Conservation (phyloP, 192 early-diverging fungal species). For the Backusella morwellensis region DNA sequence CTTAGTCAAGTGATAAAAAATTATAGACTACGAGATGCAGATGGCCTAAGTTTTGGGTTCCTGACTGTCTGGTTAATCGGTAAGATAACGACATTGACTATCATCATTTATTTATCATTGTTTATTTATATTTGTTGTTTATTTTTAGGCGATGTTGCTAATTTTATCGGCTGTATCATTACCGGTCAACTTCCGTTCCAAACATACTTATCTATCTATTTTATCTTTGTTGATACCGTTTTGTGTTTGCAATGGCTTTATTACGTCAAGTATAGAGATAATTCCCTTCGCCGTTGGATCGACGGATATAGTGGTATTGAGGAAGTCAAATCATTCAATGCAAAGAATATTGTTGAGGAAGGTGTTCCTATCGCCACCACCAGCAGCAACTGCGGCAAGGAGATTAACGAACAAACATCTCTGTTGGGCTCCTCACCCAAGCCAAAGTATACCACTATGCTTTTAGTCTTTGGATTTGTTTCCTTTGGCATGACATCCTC, state of each 20-base stretch:
- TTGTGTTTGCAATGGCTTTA: slow-evolving; percentile 30
- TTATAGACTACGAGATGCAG: slow-evolving; percentile 43
- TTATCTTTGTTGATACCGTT: slow-evolving; percentile 28
- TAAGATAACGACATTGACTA: slow-evolving; percentile 1
- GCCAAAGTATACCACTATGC: background rate
- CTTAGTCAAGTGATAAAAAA: slow-evolving; percentile 54
- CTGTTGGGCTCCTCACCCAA: background rate
- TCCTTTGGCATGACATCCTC: slow-evolving; percentile 6
- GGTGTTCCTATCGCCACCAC: background rate
- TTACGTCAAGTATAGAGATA: slow-evolving; percentile 25
- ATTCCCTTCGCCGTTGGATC: slow-evolving; percentile 17
- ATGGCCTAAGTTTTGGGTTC: slow-evolving; percentile 53
- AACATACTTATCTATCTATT: slow-evolving; percentile 28
- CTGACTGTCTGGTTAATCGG: slow-evolving; percentile 60
- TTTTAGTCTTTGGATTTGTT: slow-evolving; percentile 9
- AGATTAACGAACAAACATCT: background rate
- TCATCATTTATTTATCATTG: background rate
- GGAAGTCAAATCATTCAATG: background rate
- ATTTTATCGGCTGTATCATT: slow-evolving; percentile 65
- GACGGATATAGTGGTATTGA: background rate
- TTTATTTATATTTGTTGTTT: background rate
- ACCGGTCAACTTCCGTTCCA: slow-evolving; percentile 74
- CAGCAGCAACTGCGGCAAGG: background rate
- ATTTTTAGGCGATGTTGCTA: slow-evolving; percentile 62
- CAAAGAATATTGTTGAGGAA: background rate